Conservation (phyloP, 2,329 filamentous ascomycete genomes). For the Macrophomina pseudophaseolina region DNA sequence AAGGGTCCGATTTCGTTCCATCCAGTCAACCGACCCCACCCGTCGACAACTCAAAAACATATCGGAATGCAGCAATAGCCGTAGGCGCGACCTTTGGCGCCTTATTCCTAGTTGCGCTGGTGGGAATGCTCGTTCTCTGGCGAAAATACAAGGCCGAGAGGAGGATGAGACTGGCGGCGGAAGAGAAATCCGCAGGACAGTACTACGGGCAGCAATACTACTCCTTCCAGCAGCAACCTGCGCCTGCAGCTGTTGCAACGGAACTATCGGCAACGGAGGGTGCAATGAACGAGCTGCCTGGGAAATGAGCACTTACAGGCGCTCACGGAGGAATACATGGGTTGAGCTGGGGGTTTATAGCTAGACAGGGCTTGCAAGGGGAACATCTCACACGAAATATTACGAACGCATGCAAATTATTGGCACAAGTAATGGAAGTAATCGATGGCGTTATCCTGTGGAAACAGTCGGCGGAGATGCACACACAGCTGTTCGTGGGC, state of each 20-base stretch:
- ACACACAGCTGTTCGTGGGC: too few relatives aligned
- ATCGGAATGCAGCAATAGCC: background rate
- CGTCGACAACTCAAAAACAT: background rate
- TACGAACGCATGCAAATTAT: background rate
- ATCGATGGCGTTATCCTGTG: background rate
- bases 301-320: background rate
- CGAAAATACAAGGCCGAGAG: conserved; percentile 2
- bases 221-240: background rate
- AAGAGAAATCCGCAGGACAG: background rate
- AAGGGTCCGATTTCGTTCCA: background rate
- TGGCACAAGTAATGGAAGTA: background rate
- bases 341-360: too few relatives aligned
- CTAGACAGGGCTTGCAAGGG: too few relatives aligned
- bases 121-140: background rate
- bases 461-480: too few relatives aligned
- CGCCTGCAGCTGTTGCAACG: background rate
- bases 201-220: background rate
- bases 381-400: too few relatives aligned
- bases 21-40: background rate
- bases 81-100: background rate
- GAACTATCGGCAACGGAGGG: conserved; percentile 2
- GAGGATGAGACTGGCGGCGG: background rate
- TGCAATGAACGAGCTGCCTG: background rate
- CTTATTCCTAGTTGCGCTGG: background rate
- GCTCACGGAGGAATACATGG: too few relatives aligned